Conservation (phyloP, 257 asterid genomes). For the Nicotiana noctiflora region DNA sequence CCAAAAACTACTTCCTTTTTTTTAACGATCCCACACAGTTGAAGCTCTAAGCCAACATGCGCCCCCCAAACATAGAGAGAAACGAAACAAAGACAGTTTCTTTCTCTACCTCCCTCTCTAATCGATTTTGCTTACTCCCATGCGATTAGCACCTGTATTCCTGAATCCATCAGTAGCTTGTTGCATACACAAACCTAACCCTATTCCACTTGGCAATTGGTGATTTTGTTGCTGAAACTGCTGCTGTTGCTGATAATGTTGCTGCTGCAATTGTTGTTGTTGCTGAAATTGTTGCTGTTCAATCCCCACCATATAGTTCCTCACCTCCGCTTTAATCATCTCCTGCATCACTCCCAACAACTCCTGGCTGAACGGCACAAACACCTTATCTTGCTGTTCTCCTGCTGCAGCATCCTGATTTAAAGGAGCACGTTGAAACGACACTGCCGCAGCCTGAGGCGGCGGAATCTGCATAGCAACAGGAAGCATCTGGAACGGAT, state of each 20-base stretch:
- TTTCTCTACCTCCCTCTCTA: slow-evolving; percentile 9
- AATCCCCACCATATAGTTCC: slow-evolving; percentile 57
- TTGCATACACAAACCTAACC: slow-evolving; percentile 47
- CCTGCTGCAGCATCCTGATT: slow-evolving; percentile 10
- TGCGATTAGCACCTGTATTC: slow-evolving; percentile 51
- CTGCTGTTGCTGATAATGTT: slow-evolving; percentile 24
- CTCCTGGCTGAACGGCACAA: slow-evolving; percentile 52
- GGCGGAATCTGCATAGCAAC: slow-evolving; percentile 7
- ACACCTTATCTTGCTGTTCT: slow-evolving; percentile 31
- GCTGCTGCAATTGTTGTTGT: slow-evolving; percentile 4
- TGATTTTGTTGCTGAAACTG: slow-evolving; percentile 24
- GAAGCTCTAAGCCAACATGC: background rate
- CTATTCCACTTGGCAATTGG: slow-evolving; percentile 28
- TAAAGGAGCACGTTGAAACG: slow-evolving; percentile 6
- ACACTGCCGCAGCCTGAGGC: background rate
- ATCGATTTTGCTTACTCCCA: slow-evolving; percentile 58
- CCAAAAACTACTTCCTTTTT: slow-evolving; percentile 17
- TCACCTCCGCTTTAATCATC: slow-evolving; percentile 77
- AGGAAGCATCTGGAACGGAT: slow-evolving; percentile 20
- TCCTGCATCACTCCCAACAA: slow-evolving; percentile 76
- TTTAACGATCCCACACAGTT: slow-evolving; percentile 1
- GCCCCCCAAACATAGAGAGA: background rate
- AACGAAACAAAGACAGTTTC: slow-evolving; percentile 50
- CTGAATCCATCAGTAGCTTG: slow-evolving; percentile 57
- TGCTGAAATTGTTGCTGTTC: slow-evolving; percentile 26